Evolutionary conservation across 768 basidiomycete genomes (phyloP), one percentile per base, ranked within the genome.

Genomic region (Trametes elegans): DNA sequence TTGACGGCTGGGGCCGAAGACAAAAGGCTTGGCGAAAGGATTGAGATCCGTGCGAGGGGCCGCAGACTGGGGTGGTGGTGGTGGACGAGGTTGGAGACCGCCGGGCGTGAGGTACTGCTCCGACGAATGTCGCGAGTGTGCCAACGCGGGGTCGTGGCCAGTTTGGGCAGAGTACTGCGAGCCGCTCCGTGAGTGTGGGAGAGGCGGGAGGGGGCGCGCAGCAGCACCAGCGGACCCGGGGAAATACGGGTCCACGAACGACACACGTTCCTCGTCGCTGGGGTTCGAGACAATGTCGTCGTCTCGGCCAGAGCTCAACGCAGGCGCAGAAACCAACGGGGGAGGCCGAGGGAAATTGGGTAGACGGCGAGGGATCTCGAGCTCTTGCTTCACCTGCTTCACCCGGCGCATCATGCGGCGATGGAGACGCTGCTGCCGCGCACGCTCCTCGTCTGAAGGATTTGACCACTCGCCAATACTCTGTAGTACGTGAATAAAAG

Each of bases 391-490:
- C 5, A 63, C 50, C 35, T 68, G 62, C 71, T 72, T 58, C 64
- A 69, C 60, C 18, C 82, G 81, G 31, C 80, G 80, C 53, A 81
- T 65, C 53, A 81, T 68, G 34, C 87, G 83, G 40, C 85, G 82
- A 38, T 86, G 81, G 40, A 81, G 70, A 27, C 88, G 82, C 27
- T 78, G 71, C 58, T 84, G 84, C 19, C 90, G 81, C 3, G 87
- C 90, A 26, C 86, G 80, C 65, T 93, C 91, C 69, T 93, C 91
- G 64, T 93, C 91, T 23, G 91, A 93, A 16, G 91, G 91, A 64
- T 93, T 93, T 21, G 91, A 93, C 81, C 82, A 93, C 72, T 93
- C 90, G 24, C 89, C 90, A 44, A 90, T 85, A 62, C 88, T 91
- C 85, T 90, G 74, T 61, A 70, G 45, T 26, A 52, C 49, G 58